Conservation (phyloP, 495 filamentous ascomycete species). For the Filosporella fistucella region DNA sequence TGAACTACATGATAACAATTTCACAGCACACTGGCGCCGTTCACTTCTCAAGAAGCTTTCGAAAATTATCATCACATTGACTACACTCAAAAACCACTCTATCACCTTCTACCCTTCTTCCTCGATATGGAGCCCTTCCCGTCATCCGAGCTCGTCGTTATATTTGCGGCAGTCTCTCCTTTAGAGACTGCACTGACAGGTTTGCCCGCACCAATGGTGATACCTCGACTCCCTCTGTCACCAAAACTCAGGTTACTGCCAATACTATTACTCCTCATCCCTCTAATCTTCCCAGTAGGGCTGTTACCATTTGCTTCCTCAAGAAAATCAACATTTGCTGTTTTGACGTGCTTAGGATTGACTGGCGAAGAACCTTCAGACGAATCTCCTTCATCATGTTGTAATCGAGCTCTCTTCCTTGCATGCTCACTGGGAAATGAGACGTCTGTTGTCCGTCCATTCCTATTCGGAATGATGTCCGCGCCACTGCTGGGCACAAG, state of each 20-base stretch:
- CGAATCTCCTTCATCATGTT: conserved; percentile 15
- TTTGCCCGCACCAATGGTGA: conserved; percentile 18
- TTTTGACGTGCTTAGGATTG: conserved; percentile 5
- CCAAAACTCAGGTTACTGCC: conserved; percentile 22
- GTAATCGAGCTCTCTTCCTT: conserved; percentile 9
- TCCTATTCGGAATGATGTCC: neutral
- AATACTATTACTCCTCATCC: conserved; percentile 17
- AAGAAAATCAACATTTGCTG: neutral
- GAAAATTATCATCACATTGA: no score
- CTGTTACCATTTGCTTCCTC: neutral
- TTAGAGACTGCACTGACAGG: conserved; percentile 18
- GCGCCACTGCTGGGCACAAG: neutral
- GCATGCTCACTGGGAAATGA: neutral
- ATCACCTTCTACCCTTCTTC: no score
- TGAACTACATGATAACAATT: no score
- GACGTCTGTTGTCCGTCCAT: neutral
- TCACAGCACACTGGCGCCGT: no score
- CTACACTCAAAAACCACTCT: no score
- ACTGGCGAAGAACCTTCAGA: conserved; percentile 16
- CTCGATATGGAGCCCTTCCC: no score
- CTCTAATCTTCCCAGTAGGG: neutral
- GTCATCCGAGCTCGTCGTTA: conserved; percentile 17
- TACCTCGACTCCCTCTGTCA: conserved; percentile 11
- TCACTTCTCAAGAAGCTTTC: no score
- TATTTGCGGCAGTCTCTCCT: conserved; percentile 14